Evolutionary conservation across 139 green algal genomes (phyloP).

Genomic region (Ulvella scutata): DNA sequence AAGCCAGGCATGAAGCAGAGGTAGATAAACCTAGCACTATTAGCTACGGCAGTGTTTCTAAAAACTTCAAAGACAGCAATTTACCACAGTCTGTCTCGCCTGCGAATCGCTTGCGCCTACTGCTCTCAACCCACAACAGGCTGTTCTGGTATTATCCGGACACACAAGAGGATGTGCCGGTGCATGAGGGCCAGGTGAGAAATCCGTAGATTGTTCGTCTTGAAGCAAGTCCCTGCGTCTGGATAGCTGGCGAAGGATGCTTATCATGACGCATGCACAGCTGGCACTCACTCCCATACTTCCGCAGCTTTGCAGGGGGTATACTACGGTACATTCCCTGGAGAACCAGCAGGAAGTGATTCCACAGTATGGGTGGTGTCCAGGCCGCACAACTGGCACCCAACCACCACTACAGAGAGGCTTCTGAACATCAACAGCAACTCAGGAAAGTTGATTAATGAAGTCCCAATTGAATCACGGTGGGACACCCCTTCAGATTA

Average conservation of each 20-base stretch:
- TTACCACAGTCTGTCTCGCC: no score
- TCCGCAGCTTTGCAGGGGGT: constrained; percentile 25
- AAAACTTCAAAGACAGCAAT: no score
- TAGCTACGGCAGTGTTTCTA: no score
- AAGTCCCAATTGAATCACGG: background rate
- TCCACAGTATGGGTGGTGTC: constrained; percentile 42
- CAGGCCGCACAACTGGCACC: constrained; percentile 57
- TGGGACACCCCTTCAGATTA: no score
- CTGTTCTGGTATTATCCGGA: constrained; percentile 47
- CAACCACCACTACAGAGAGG: constrained; percentile 24
- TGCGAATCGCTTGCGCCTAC: no score
- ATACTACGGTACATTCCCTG: constrained; percentile 52
- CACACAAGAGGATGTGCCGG: constrained; percentile 19
- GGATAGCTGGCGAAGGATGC: background rate
- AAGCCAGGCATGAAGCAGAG: no score
- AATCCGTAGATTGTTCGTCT: background rate
- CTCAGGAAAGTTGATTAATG: constrained; percentile 18
- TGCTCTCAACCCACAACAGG: constrained; percentile 39
- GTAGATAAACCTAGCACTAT: no score
- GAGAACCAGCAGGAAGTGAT: background rate
- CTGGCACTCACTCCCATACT: background rate
- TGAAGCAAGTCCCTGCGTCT: background rate
- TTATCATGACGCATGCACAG: background rate
- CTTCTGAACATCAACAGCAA: constrained; percentile 42
- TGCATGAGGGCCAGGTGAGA: constrained; percentile 49